phyloP scores from a whole-genome alignment of 192 early-diverging fungal species.

The Piromyces sp. region DNA sequence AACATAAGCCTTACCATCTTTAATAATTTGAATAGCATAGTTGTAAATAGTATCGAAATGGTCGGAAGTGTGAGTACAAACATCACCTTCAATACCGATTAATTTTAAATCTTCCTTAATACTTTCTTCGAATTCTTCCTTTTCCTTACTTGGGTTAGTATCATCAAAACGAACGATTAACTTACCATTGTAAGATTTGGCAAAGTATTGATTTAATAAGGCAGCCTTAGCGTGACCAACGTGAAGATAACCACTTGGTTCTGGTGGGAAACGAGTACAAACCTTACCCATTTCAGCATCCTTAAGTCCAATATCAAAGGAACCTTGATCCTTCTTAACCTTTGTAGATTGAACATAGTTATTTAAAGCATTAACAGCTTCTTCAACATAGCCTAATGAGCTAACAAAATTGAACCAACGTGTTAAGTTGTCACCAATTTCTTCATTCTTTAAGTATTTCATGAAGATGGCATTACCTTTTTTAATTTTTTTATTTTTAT shows the following conservation, averaged over 20 bases:
- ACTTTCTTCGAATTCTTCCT: constrained; percentile 80
- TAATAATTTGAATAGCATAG: constrained; percentile 67
- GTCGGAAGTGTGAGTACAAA: constrained; percentile 78
- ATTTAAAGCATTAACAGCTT: constrained; percentile 20
- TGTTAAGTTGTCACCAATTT: constrained; percentile 45
- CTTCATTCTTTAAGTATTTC: constrained; percentile 55
- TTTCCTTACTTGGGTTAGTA: constrained; percentile 95
- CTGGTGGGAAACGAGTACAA: constrained; percentile 95
- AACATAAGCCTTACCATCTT: constrained; percentile 75
- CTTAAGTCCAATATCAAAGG: constrained; percentile 79
- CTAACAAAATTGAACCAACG: constrained; percentile 67
- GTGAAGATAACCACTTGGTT: constrained; percentile 95
- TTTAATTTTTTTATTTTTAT: not conserved
- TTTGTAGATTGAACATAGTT: constrained; percentile 24
- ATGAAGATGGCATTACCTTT: constrained; percentile 59
- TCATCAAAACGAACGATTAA: constrained; percentile 94
- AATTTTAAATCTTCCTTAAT: constrained; percentile 87
- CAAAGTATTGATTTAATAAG: constrained; percentile 93
- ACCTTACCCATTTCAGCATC: constrained; percentile 70
- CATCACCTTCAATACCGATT: constrained; percentile 64
- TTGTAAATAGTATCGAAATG: constrained; percentile 77
- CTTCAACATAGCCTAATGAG: constrained; percentile 30
- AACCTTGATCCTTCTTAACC: constrained; percentile 55
- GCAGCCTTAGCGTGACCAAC: constrained; percentile 99
- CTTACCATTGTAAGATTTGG: constrained; percentile 71